phyloP scores from a whole-genome alignment of 352 stramenopile genomes.

The Plasmopara viticola region DNA sequence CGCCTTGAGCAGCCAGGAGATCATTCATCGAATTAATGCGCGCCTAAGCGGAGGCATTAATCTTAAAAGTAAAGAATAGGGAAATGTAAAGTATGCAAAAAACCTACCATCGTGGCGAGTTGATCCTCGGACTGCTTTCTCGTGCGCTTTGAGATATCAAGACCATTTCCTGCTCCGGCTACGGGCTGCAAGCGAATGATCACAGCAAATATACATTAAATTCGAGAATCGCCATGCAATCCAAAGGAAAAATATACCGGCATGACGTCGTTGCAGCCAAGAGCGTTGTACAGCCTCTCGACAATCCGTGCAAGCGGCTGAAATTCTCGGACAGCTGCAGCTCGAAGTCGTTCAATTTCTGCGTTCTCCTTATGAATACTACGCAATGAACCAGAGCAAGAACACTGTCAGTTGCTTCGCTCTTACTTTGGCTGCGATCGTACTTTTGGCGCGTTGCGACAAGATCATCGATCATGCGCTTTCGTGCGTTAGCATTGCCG shows the following conservation, averaged over 20 bases:
- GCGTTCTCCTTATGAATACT: slow-evolving; percentile 76
- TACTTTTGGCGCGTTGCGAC: slow-evolving; percentile 69
- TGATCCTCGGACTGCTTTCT: slow-evolving; percentile 71
- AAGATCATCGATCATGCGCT: slow-evolving; percentile 66
- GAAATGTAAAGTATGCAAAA: background rate
- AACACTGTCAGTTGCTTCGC: background rate
- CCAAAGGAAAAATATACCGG: slow-evolving; percentile 23
- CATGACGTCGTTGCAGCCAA: slow-evolving; percentile 79
- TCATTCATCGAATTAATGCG: slow-evolving; percentile 85
- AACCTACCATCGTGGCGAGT: slow-evolving; percentile 58
- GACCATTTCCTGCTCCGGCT: slow-evolving; percentile 22
- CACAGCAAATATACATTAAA: background rate
- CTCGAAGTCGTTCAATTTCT: slow-evolving; percentile 60
- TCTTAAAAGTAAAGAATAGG: background rate
- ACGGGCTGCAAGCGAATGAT: slow-evolving; percentile 14
- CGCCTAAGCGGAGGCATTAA: slow-evolving; percentile 20
- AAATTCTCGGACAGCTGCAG: slow-evolving; percentile 56
- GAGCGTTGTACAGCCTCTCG: slow-evolving; percentile 68
- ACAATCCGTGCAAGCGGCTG: slow-evolving; percentile 63
- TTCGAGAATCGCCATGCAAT: background rate
- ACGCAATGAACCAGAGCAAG: background rate
- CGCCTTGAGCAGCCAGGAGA: slow-evolving; percentile 61
- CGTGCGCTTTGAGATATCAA: slow-evolving; percentile 35
- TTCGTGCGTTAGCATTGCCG: slow-evolving; percentile 54
- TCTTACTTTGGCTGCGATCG: background rate